Evolutionary conservation across 306 rosid genomes (phyloP).

Genomic region (Glycine tomentella): DNA sequence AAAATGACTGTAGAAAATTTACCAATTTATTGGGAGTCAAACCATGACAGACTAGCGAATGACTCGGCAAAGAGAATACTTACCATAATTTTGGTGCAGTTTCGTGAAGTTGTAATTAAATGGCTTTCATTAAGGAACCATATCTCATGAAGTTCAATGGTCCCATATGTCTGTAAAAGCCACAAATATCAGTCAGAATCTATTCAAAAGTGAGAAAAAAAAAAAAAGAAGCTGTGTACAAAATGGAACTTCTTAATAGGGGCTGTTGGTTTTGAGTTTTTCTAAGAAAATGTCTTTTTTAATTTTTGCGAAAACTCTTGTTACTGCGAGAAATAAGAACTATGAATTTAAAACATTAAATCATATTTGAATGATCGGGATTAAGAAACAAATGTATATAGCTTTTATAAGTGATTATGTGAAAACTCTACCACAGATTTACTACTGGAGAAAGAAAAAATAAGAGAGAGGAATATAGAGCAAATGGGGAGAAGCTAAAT

Average conservation of each 20-base stretch:
- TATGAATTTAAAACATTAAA: background rate
- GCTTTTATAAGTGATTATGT: background rate
- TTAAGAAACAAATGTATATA: background rate
- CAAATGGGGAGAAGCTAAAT: too few relatives aligned
- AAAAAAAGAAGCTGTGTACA: background rate
- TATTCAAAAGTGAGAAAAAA: slow-evolving; percentile 8
- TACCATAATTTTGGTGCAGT: slow-evolving; percentile 84
- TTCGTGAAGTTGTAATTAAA: slow-evolving; percentile 66
- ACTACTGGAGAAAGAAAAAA: too few relatives aligned
- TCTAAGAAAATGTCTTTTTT: background rate
- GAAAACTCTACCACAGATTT: too few relatives aligned
- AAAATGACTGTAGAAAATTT: background rate
- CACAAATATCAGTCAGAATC: slow-evolving; percentile 37
- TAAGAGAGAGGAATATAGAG: too few relatives aligned
- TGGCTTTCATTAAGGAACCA: slow-evolving; percentile 81
- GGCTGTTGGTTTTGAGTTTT: background rate
- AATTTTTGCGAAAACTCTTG: too few relatives aligned
- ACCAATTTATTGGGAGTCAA: slow-evolving; percentile 7
- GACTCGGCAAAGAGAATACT: slow-evolving; percentile 32
- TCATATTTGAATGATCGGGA: too few relatives aligned
- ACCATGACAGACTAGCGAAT: slow-evolving; percentile 17
- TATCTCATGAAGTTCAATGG: slow-evolving; percentile 67
- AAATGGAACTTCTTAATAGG: slow-evolving; percentile 16
- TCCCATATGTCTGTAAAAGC: slow-evolving; percentile 81
- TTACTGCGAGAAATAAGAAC: background rate